A percentile compares a stretch with the other conserved stretches of the same genome.
These are phyloP conservation scores for Pythium dissimile DNA, from an alignment of 352 stramenopile species.

Conservation along the genomic window DNA sequence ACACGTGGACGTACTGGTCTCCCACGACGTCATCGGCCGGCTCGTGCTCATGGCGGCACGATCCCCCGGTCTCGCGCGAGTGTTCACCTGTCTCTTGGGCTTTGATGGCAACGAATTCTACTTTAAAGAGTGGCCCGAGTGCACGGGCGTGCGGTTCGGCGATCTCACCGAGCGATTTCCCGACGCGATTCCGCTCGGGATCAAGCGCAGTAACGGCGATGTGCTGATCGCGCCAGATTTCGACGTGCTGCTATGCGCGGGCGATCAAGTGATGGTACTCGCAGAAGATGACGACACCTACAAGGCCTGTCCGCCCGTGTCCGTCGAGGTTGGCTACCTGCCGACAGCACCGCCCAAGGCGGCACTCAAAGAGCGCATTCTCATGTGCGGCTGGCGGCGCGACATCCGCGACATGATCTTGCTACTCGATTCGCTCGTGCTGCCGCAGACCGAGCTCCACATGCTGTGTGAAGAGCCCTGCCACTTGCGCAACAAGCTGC, in stretches of 20 bases:
- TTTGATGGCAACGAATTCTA: conserved; percentile 91
- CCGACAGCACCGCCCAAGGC: conserved; percentile 24
- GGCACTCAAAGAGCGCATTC: conserved; percentile 48
- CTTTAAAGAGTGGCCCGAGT: conserved; percentile 84
- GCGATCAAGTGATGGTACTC: conserved; percentile 78
- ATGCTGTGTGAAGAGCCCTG: conserved; percentile 78
- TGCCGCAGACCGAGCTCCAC: conserved; percentile 59
- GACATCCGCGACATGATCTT: conserved; percentile 89
- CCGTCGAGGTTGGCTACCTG: conserved; percentile 36
- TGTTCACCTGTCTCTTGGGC: conserved; percentile 69
- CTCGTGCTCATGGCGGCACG: conserved; percentile 84
- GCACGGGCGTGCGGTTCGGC: conserved; percentile 59
- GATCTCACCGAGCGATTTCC: conserved; percentile 71
- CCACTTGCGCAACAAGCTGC: conserved; percentile 56
- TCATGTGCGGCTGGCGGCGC: conserved; percentile 88
- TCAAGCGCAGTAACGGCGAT: conserved; percentile 56
- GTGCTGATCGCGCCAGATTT: conserved; percentile 57
- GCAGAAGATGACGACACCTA: conserved; percentile 89
- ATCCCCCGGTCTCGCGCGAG: conserved; percentile 69
- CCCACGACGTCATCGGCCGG: conserved; percentile 86
- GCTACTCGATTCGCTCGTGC: conserved; percentile 71
- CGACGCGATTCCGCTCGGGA: conserved; percentile 75
- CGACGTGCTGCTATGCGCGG: conserved; percentile 29
- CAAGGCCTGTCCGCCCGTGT: conserved; percentile 43
- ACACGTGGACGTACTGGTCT: conserved; percentile 81